Base-by-base conservation (phyloP, 768 basidiomycete species). In the Leccinum olivaceopallidum region DNA sequence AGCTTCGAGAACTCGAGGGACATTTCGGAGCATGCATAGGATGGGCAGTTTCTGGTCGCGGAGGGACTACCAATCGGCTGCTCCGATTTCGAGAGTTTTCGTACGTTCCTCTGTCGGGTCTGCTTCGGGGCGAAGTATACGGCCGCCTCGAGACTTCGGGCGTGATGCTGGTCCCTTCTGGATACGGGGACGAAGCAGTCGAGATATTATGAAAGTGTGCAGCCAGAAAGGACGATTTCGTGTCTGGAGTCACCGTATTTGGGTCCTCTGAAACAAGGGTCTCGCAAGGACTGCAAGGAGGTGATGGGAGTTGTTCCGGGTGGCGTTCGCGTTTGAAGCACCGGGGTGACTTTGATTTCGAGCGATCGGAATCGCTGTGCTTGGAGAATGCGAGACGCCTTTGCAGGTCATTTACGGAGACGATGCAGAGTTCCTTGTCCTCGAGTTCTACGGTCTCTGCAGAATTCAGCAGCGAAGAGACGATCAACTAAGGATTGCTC, bases 341-440 rank as follows among this genome's bases (percentile, higher is more conserved):
- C 53, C 81, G 79, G 28, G 85, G 84, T 5, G 83, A 84, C 69
- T 85, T 86, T 42, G 83, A 83, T 67, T 85, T 86, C 16, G 83
- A 79, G 54, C 81, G 24, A 28, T 26, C 24, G 79, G 74, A 64
- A 62, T 87, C 85, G 50, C 76, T 79, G 72, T 83, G 88, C 72
- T 83, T 85, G 30, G 83, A 78, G 53, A 83, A 69, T 24, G 89
- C 90, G 54, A 85, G 76, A 62, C 83, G 81, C 24, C 90, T 83
- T 70, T 92, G 87, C 13, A 82, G 73, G 52, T 85, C 86, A 72
- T 86, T 91, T 1, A 87, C 89, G 16, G 86, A 82, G n/a, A 88
- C 83, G 52, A 90, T 76, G 13, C 78, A 72, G 37, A 92, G 74
- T 69, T 91, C 89, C 64, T 81, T 80, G 60, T 89, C 88, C 47